phyloP scores from a whole-genome alignment of 306 rosid species.

The Trifolium dubium region DNA sequence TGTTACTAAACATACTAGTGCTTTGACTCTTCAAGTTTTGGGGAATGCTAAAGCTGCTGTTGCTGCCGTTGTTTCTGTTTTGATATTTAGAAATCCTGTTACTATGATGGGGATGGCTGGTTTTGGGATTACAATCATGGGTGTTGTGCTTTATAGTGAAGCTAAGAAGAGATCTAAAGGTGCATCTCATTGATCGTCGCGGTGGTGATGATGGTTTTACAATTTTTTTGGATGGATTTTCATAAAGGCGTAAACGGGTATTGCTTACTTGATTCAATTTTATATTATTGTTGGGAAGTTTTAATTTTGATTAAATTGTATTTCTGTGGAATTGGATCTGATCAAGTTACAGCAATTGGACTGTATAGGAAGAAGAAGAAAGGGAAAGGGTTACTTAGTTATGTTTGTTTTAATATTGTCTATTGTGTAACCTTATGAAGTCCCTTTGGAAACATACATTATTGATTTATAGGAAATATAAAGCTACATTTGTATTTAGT shows the following conservation, averaged over 20 bases:
- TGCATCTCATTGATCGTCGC: constrained; percentile 48
- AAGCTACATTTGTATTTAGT: constrained; percentile 12
- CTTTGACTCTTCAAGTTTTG: constrained; percentile 84
- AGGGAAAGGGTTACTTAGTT: constrained; percentile 27
- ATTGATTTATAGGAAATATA: neutral
- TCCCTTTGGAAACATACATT: constrained; percentile 7
- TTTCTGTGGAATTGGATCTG: constrained; percentile 39
- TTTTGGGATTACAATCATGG: constrained; percentile 79
- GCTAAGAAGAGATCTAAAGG: constrained; percentile 87
- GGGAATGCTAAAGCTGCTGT: constrained; percentile 94
- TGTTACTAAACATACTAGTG: constrained; percentile 93
- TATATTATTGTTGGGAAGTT: constrained; percentile 4
- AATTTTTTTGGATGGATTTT: constrained; percentile 17
- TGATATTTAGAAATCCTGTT: constrained; percentile 88
- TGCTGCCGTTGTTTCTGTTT: constrained; percentile 90
- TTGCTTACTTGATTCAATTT: neutral
- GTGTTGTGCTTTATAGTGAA: constrained; percentile 91
- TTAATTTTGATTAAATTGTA: constrained; percentile 35
- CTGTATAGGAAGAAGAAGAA: constrained; percentile 37
- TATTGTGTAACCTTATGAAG: constrained; percentile 30
- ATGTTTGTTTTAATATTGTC: constrained; percentile 24
- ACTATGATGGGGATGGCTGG: constrained; percentile 87
- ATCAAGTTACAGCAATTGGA: constrained; percentile 39
- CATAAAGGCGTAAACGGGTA: constrained; percentile 4
- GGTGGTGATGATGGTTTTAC: neutral